Base-by-base conservation (phyloP, 2,329 filamentous ascomycete species). In the Aureobasidium namibiae region DNA sequence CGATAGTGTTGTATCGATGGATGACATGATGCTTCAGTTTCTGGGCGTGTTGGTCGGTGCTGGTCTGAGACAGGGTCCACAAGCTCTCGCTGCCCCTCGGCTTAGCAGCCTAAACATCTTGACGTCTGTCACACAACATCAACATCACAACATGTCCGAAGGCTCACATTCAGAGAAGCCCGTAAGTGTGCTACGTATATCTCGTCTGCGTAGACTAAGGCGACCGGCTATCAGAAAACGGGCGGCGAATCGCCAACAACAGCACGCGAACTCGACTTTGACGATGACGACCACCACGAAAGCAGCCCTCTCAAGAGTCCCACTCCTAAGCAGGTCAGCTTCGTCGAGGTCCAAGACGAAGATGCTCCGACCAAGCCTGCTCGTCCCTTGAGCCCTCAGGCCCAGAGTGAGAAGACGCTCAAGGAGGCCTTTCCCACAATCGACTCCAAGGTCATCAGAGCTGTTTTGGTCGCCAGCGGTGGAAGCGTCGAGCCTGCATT, bases 351-450 rank as follows among this genome's bases (percentile, higher is more conserved):
- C 41, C 75, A 78, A 62, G 75, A 78, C 56, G 78, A 78, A 63
- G 71, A 70, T 21, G 74, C 86, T 24, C 81, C 88, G 41, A 63
- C 69, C 50, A 95, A 96, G 76, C 92, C 92, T 33, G 91, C 91
- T 34, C 85, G 92, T 61, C 92, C 92, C 48, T 69, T 90, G 68
- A 89, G 84, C 64, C 87, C 94, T 63, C 82, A 87, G 62, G 87
- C 95, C 73, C 88, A 95, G 76, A 91, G 90, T 49, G 88, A 92
- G 74, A 83, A 84, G 67, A 96, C 91, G 3, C 79, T 99, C 59
- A 92, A 90, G 72, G 94, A 99, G 73, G 94, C 94, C 0, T 99
- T 99, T 68, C 94, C 94, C 0, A 82, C 78, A 59, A 89, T 96
- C 62, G 94, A 99, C 57, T 71, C 76, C 8, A 73, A 84, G 45